Percentiles rank a stretch among this genome's conserved stretches.
phyloP scores from a whole-genome alignment of 2,329 filamentous ascomycete species.

The Akanthomyces muscarius region DNA sequence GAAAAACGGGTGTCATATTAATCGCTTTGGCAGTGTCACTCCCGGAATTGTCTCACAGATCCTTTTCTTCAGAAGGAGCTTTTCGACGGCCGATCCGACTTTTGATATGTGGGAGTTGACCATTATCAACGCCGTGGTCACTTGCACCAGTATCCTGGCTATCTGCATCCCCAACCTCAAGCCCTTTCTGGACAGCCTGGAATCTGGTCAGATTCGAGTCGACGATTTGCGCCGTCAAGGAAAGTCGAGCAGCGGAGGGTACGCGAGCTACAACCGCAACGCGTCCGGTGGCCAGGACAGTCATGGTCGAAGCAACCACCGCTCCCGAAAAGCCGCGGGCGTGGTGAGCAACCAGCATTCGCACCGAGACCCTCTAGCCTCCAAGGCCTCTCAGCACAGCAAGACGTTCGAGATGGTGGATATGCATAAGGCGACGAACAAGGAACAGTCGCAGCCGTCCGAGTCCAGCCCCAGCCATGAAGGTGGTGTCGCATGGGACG shows the following conservation, averaged over 20 bases:
- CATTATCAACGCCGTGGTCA: constrained; percentile 10
- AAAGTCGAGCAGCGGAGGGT: constrained; percentile 17
- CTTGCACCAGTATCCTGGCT: constrained; percentile 20
- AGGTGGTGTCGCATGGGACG: constrained; percentile 11
- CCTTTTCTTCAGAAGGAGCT: neutral
- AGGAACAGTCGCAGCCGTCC: neutral
- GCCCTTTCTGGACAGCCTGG: constrained; percentile 18
- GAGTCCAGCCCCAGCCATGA: neutral
- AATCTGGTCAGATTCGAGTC: constrained; percentile 16
- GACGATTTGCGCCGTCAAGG: constrained; percentile 18
- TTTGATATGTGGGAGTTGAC: constrained; percentile 15
- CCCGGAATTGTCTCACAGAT: constrained; percentile 23
- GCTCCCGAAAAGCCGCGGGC: neutral
- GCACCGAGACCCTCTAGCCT: constrained; percentile 12
- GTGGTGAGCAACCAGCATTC: neutral
- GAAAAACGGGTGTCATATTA: neutral
- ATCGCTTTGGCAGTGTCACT: constrained; percentile 21
- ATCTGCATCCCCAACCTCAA: constrained; percentile 19
- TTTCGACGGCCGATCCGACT: constrained; percentile 1
- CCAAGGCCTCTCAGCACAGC: constrained; percentile 16
- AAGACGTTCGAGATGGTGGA: constrained; percentile 17
- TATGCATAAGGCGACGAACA: constrained; percentile 6
- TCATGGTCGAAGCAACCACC: neutral
- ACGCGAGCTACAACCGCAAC: constrained; percentile 16
- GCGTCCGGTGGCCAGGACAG: constrained; percentile 21